Evolutionary conservation across 345 rosid species (phyloP), one percentile per base, ranked within the genome.

Genomic region (Lagerstroemia speciosa): DNA sequence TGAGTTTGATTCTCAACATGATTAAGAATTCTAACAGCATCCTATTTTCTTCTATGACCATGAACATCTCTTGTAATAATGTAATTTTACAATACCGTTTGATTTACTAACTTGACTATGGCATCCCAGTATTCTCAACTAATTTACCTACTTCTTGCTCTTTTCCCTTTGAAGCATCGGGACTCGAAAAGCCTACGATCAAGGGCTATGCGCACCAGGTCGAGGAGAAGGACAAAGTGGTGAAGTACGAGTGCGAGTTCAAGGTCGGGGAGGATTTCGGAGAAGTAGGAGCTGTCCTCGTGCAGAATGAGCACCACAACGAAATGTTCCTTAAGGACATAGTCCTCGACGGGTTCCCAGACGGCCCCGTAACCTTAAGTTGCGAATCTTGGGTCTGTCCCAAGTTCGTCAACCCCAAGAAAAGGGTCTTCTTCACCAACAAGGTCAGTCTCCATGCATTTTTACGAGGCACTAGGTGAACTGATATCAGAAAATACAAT

Each of bases 331-430:
- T 92, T 32, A 68, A 69, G 53, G 81, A 82, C 20, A 77, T 92
- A 10, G 74, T 73, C 32, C 80, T 92, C 40, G 75, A 83, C 10
- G 92, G 94, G 7, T 29, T 82, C 55, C 30, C 31, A 0, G 5
- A n/a, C 9, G 89, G 84, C 29, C 43, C 80, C 0, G 57, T 89
- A 20, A 77, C 19, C 71, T 45, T 92, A 8, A 41, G 73, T 9
- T 87, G 94, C 69, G 37, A 72, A 8, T 92, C 96, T 0, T 92
- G 94, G 94, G 79, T 92, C 58, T 75, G 78, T 30, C 77, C 92
- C 32, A 89, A 89, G 77, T 74, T 65, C 48, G 72, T 74, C 22
- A 77, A 79, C 67, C 77, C 85, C 9, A 57, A 72, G 0, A 85
- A 84, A 64, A 74, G 98, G 66, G 65, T 89, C 53, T 86, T 92